Base-by-base conservation (phyloP, 208 protist species). In the Leishmania turanica region DNA sequence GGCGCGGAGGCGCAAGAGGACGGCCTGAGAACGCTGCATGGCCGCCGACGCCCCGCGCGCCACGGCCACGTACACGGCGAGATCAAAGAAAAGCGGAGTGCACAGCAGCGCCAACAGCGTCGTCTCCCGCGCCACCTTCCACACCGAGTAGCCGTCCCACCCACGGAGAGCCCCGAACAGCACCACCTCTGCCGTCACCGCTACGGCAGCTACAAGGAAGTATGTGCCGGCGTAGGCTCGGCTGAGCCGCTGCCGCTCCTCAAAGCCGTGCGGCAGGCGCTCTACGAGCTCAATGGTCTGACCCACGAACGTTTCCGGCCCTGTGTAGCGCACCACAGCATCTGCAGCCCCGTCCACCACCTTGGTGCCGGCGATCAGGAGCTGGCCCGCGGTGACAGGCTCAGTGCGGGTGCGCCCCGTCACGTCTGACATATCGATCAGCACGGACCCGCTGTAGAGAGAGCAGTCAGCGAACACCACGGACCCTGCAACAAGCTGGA, bases 351-450 rank as follows among this genome's bases (percentile, higher is more conserved):
- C 92, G 56, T 88, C 84, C 51, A 93, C 87, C 15, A 92, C 85
- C 34, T 78, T 87, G 7, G 93, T 92, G 19, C 97, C 96, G 68
- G 96, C 95, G 75, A 93, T 96, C 45, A 91, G 86, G 78, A 93
- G 82, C 37, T 97, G 91, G 13, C 89, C 96, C 19, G 76, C n/a
- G 45, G 80, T 87, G 75, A 91, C 95, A 27, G 77, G 85, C 1
- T 97, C 94, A 11, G 97, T 92, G 0, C 98, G 84, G 0, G 96
- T 99, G 77, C 99, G 96, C 42, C 97, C 98, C 11, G 97, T 99
- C 7, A 99, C 82, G 11, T 92, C 87, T 0, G 93, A 88, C 84
- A 77, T 34, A 68, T 99, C 97, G 13, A 98, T 83, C 45, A 96
- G 92, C 19, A 98, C 69, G 4, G 83, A 77, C 24, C 86, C 92